Evolutionary conservation across 805 yeast genomes (phyloP), one percentile per base, ranked within the genome.

Genomic region (Sugiyamaella qingdaonensis): DNA sequence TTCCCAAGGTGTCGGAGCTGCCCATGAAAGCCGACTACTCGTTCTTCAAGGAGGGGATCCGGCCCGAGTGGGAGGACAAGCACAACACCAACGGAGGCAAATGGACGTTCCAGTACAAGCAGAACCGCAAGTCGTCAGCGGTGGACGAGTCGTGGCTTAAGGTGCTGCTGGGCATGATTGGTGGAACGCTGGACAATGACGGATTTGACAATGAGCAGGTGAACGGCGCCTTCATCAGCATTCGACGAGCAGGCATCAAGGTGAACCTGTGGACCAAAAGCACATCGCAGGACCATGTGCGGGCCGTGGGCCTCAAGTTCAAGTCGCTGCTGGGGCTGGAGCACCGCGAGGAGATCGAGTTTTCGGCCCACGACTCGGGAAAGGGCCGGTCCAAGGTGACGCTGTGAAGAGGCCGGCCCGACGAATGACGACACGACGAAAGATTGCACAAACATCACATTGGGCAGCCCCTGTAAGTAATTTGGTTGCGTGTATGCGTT

Each of bases 11-110:
- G 49, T 81, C 82, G 58, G 96, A 90, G 68, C 79, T 94, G 68
- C 98, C 98, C 63, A 68, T 85, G 65, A 88, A 85, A 72, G 87
- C 97, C 10, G 98, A 94, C 73, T 92, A 92, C 75, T 96, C 94
- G 70, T 81, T 92, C 66, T 94, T 94, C 78, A 86, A 92, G 75
- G 87, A 86, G 68, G 96, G 90, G 54, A 83, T 94, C 65, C 86
- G 88, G 72, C 99, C 99, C 53, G 98, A 94, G 78, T 94, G 99
- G 99, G 99, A 94, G 78, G 98, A 94, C 72, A 78, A 75, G 51
- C 80, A 82, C 60, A 94, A 94, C 73, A 72, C 87, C 55, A 78
- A 84, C 62, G 99, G 99, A 68, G 99, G 99, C 67, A 89, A 88
- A 75, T 94, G 97, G 96, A 78, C 87, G 42, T 87, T 80, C 73